A percentile compares a stretch with the other conserved stretches of the same genome.
phyloP scores from a whole-genome alignment of 495 filamentous ascomycete genomes.

The Apiosordaria backusii region DNA sequence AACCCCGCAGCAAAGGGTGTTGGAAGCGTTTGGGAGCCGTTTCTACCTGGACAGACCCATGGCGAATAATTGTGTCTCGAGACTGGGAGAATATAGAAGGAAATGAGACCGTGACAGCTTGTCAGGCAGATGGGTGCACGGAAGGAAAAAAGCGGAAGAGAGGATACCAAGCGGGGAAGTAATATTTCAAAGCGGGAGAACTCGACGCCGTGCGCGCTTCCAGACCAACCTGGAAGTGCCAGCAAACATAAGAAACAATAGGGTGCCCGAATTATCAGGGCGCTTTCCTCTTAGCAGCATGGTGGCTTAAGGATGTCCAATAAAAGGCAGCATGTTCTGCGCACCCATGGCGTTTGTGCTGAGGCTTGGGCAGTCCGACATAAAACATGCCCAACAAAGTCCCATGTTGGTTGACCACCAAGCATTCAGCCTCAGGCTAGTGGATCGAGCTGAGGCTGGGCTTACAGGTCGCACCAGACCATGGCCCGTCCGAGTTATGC shows the following conservation, averaged over 20 bases:
- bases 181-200: background rate
- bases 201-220: conserved; percentile 1
- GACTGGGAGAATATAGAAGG: background rate
- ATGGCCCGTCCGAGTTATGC: too few species aligned
- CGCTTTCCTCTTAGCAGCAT: conserved; percentile 7
- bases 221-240: background rate
- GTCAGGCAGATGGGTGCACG: background rate
- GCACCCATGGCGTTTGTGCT: background rate
- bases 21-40: background rate
- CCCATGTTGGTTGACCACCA: background rate
- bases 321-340: background rate
- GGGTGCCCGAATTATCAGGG: background rate
- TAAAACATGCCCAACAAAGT: conserved; percentile 3
- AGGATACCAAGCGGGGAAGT: background rate
- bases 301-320: background rate
- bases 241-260: background rate
- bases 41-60: background rate
- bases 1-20: background rate
- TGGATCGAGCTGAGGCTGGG: background rate
- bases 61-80: background rate
- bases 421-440: background rate
- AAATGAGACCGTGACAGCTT: background rate
- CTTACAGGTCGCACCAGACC: background rate
- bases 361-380: background rate
- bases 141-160: background rate